These are phyloP conservation scores for Ascochyta rabiei DNA, from an alignment of 2,329 filamentous ascomycete species.

Conservation along the genomic window DNA sequence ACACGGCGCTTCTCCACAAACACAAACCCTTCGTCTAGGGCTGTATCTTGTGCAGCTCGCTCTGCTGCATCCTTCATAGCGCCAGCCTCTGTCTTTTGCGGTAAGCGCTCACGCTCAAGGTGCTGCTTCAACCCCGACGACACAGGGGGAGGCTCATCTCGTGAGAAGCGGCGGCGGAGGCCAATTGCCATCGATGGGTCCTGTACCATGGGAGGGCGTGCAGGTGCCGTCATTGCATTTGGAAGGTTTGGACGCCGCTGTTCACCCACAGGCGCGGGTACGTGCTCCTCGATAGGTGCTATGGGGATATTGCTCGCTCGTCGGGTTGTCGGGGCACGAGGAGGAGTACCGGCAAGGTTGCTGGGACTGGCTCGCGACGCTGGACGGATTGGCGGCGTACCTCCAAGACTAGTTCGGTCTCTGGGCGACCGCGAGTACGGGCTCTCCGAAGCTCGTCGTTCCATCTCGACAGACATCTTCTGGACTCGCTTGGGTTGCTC, in stretches of 20 bases:
- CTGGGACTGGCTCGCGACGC: constrained; percentile 39
- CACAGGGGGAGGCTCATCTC: constrained; percentile 50
- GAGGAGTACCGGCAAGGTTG: constrained; percentile 34
- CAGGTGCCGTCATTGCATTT: constrained; percentile 54
- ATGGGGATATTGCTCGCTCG: constrained; percentile 44
- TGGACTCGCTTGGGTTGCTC: constrained; percentile 34
- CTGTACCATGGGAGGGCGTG: constrained; percentile 46
- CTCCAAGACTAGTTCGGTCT: constrained; percentile 34
- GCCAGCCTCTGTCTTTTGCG: constrained; percentile 47
- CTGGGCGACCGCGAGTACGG: constrained; percentile 43
- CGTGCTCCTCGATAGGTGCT: constrained; percentile 43
- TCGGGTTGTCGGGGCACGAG: constrained; percentile 31
- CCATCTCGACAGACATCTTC: constrained; percentile 37
- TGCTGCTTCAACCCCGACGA: constrained; percentile 58
- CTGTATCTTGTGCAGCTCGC: constrained; percentile 80
- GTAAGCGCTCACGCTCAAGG: constrained; percentile 51
- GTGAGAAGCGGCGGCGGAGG: constrained; percentile 69
- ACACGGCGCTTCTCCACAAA: constrained; percentile 94
- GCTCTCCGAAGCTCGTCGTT: constrained; percentile 35
- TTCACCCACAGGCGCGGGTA: constrained; percentile 42
- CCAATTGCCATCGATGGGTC: constrained; percentile 47
- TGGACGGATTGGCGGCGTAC: constrained; percentile 44
- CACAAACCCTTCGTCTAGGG: constrained; percentile 92
- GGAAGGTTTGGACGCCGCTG: constrained; percentile 52
- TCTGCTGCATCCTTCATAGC: constrained; percentile 59